Evolutionary conservation across 2,329 filamentous ascomycete species (phyloP).

Genomic region (Exophiala bonariae): DNA sequence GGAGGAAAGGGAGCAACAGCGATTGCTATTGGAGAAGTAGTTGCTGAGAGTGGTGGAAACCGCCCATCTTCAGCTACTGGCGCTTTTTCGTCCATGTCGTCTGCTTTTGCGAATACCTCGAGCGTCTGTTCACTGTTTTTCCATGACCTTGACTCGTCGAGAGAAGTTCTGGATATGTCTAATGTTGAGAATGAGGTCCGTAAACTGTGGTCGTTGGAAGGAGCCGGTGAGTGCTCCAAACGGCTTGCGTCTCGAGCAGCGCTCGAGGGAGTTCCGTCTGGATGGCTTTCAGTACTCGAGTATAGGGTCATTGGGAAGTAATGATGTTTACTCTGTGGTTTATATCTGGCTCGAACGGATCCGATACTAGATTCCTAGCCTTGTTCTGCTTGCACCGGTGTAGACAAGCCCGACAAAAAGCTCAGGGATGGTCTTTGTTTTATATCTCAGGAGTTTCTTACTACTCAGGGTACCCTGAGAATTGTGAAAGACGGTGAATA

Average conservation of each 20-base stretch:
- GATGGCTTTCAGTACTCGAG: slow-evolving; percentile 6
- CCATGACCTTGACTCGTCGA: slow-evolving; percentile 13
- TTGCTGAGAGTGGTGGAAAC: neutral
- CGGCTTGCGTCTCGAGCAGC: slow-evolving; percentile 20
- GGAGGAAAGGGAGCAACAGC: slow-evolving; percentile 18
- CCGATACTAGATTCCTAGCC: no score
- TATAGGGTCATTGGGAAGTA: slow-evolving; percentile 17
- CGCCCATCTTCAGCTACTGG: slow-evolving; percentile 1
- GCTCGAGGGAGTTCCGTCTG: slow-evolving; percentile 21
- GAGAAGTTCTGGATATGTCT: neutral
- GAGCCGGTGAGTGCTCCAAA: neutral
- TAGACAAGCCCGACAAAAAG: no score
- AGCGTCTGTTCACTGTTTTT: slow-evolving; percentile 16
- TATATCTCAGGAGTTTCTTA: no score
- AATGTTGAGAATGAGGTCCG: neutral
- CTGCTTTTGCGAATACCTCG: neutral
- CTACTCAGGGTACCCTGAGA: no score
- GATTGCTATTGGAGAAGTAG: slow-evolving; percentile 1
- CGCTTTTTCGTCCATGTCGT: slow-evolving; percentile 1
- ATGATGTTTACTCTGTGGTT: no score
- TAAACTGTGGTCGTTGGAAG: neutral
- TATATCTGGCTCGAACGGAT: no score
- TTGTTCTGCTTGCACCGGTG: no score
- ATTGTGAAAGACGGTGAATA: no score
- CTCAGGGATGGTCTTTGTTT: no score